Conservation (phyloP, 2,329 filamentous ascomycete genomes). For the Cercospora sp. region DNA sequence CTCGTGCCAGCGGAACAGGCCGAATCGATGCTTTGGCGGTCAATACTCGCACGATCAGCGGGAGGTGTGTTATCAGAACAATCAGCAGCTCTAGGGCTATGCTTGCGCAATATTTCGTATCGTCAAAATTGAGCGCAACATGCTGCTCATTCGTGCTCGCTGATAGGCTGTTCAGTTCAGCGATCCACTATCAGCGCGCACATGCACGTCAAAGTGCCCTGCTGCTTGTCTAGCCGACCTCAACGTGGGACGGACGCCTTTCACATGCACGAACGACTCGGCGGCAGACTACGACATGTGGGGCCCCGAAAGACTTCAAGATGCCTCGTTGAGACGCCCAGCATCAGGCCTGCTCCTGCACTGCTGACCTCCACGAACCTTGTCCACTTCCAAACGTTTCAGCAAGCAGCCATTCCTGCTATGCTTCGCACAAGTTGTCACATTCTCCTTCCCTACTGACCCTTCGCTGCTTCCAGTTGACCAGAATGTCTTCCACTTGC, state of each 20-base stretch:
- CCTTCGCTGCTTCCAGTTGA: not conserved
- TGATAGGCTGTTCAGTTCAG: constrained; percentile 6
- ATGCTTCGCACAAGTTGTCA: not conserved
- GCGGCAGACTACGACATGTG: not conserved
- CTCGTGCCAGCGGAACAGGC: not conserved
- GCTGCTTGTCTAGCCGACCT: constrained; percentile 11
- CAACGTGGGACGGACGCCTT: constrained; percentile 17
- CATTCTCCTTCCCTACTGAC: not conserved
- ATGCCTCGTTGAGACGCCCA: not conserved
- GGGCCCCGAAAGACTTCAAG: constrained; percentile 1
- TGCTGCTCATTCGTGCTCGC: constrained; percentile 7
- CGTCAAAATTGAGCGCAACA: constrained; percentile 5
- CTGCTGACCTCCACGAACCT: not conserved
- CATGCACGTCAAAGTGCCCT: constrained; percentile 17
- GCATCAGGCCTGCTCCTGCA: not conserved
- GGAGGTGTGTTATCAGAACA: constrained; percentile 6
- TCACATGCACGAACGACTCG: constrained; percentile 21
- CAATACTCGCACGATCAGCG: not conserved
- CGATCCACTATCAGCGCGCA: constrained; percentile 7
- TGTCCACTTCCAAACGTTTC: constrained; percentile 4
- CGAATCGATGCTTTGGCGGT: not conserved
- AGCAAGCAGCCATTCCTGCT: not conserved
- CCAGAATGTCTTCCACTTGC: constrained; percentile 8
- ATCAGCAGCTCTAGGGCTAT: not conserved
- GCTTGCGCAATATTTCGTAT: constrained; percentile 3